These are phyloP conservation scores for Trichothecium sympodiale DNA, from an alignment of 2,329 filamentous ascomycete genomes.

Conservation along the genomic window DNA sequence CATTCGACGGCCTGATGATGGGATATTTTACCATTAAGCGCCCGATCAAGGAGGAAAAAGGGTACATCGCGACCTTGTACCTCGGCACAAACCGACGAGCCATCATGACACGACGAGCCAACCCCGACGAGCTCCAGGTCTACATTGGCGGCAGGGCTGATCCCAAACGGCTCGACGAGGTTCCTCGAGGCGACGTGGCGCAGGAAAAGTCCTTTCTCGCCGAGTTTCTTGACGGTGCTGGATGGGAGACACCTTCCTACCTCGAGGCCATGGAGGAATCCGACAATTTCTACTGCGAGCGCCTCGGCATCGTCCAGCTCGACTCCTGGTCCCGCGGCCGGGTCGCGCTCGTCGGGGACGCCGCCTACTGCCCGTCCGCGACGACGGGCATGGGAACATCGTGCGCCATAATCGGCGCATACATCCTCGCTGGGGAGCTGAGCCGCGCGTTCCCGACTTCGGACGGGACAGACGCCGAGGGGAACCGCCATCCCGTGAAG, in stretches of 20 bases:
- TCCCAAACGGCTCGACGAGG: slow-evolving; percentile 14
- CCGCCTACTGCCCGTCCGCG: slow-evolving; percentile 31
- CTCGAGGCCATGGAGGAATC: slow-evolving; percentile 16
- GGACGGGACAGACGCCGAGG: too few relatives aligned
- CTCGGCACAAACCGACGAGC: slow-evolving; percentile 20
- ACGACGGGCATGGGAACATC: slow-evolving; percentile 35
- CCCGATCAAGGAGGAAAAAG: slow-evolving; percentile 17
- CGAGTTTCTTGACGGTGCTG: slow-evolving; percentile 21
- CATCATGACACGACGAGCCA: slow-evolving; percentile 29
- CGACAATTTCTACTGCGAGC: slow-evolving; percentile 31
- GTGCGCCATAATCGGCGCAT: slow-evolving; percentile 31
- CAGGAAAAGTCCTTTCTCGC: slow-evolving; percentile 24
- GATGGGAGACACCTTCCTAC: slow-evolving; percentile 25
- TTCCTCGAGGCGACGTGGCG: slow-evolving; percentile 17
- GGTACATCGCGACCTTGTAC: slow-evolving; percentile 25
- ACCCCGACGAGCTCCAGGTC: slow-evolving; percentile 22
- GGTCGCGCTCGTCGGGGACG: slow-evolving; percentile 35
- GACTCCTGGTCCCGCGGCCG: slow-evolving; percentile 21
- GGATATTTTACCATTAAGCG: slow-evolving; percentile 22
- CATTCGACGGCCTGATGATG: slow-evolving; percentile 13
- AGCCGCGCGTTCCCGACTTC: too few relatives aligned
- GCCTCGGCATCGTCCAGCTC: slow-evolving; percentile 28
- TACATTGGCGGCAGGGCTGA: slow-evolving; percentile 21
- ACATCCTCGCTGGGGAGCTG: slow-evolving; percentile 37
- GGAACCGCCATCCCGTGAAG: too few relatives aligned